Evolutionary conservation across 2,329 filamentous ascomycete species (phyloP).

Genomic region (Fusarium dimerum): DNA sequence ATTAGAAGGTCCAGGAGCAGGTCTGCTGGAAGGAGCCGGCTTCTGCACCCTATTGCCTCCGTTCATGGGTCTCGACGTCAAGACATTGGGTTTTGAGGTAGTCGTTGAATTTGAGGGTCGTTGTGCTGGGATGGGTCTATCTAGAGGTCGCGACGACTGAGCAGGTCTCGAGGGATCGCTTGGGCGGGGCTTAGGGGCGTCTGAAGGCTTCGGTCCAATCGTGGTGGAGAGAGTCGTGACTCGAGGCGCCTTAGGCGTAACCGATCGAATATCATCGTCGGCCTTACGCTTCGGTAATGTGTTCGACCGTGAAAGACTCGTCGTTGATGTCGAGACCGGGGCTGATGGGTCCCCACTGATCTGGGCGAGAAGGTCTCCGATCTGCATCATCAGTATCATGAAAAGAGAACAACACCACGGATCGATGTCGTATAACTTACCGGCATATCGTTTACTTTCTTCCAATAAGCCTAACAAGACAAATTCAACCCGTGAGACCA

Average conservation of each 20-base stretch:
- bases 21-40: conserved; percentile 22
- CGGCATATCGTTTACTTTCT: conserved; percentile 30
- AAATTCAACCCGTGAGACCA: conserved; percentile 16
- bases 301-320: conserved; percentile 26
- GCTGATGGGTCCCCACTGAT: conserved; percentile 55
- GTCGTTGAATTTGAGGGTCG: conserved; percentile 21
- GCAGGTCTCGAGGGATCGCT: conserved; percentile 17
- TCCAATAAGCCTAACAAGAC: conserved; percentile 10
- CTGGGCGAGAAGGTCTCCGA: conserved; percentile 48
- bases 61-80: conserved; percentile 30
- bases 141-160: conserved; percentile 26
- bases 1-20: conserved; percentile 32
- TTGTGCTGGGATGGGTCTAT: conserved; percentile 26
- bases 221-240: conserved; percentile 25
- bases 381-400: conserved; percentile 29
- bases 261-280: conserved; percentile 47
- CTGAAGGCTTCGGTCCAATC: conserved; percentile 21
- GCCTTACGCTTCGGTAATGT: conserved; percentile 57
- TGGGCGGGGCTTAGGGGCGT: conserved; percentile 16
- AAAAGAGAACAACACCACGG: conserved; percentile 3
- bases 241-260: conserved; percentile 45
- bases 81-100: conserved; percentile 18
- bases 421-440: conserved; percentile 23
- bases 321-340: conserved; percentile 30
- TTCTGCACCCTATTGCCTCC: conserved; percentile 27